Conservation (phyloP, 2,329 filamentous ascomycete species). For the Gaeumannomyces sp. region DNA sequence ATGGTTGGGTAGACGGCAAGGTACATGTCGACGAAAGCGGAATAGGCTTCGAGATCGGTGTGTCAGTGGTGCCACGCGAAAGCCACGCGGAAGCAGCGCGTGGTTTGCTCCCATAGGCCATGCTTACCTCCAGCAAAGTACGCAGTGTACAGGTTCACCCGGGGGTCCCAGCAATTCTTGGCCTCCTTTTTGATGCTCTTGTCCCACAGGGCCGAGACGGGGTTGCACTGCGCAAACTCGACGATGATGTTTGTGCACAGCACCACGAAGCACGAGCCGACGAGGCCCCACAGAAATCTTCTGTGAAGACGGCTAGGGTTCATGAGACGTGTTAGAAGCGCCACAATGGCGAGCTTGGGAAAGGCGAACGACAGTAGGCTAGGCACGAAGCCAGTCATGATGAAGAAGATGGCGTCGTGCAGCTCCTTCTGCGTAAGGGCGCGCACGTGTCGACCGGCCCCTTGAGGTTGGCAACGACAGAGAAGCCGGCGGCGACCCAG, state of each 20-base stretch:
- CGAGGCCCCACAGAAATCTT: slow-evolving; percentile 31
- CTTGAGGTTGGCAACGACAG: neutral
- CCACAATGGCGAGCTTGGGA: slow-evolving; percentile 35
- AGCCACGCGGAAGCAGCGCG: neutral
- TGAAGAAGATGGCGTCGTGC: slow-evolving; percentile 22
- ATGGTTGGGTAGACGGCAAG: slow-evolving; percentile 34
- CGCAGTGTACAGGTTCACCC: slow-evolving; percentile 31
- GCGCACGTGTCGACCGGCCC: slow-evolving; percentile 5
- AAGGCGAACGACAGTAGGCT: slow-evolving; percentile 33
- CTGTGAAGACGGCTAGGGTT: slow-evolving; percentile 28
- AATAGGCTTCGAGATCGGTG: neutral
- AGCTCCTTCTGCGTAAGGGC: neutral
- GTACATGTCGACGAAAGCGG: slow-evolving; percentile 30
- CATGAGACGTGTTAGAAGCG: slow-evolving; percentile 31
- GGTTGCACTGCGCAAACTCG: slow-evolving; percentile 34
- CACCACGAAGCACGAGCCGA: slow-evolving; percentile 11
- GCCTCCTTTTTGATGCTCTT: slow-evolving; percentile 19
- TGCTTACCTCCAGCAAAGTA: slow-evolving; percentile 32
- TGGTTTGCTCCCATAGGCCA: neutral
- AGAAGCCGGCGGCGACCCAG: slow-evolving; percentile 27
- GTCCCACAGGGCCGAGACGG: slow-evolving; percentile 29
- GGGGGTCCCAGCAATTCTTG: slow-evolving; percentile 28
- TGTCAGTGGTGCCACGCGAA: slow-evolving; percentile 2
- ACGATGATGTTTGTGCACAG: slow-evolving; percentile 28
- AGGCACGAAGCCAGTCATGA: slow-evolving; percentile 29